Base-by-base conservation (phyloP, 108 stramenopile species). In the Ochromonas danica region DNA sequence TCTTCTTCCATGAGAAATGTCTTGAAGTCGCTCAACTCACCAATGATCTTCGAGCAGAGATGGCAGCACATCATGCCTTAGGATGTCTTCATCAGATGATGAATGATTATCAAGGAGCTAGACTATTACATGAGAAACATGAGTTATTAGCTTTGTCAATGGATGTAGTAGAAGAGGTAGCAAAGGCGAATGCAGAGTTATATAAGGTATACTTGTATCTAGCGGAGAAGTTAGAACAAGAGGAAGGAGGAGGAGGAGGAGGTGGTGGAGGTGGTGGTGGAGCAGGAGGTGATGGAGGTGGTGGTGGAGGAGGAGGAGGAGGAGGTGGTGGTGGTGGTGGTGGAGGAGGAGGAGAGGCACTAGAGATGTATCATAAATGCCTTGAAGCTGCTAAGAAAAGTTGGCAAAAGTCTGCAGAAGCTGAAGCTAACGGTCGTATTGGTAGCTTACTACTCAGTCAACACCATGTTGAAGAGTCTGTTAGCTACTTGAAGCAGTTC, bases 1-100 rank as follows among this genome's bases (percentile, higher is more conserved):
- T 86, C 17, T 85, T 85, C 60, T 89, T 89, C 79, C 83, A 88
- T 79, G 87, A 88, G 70, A 89, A 89, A 43, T 86, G 86, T 61
- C 83, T 84, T 14, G 87, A 88, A 40, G 71, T 87, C 61, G 70
- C 84, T 30, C 80, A 86, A 61, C 82, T 89, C 25, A 87, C 85
- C n/a, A 39, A 43, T 14, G 88, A 89, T 63, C 36, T 10, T 36
- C 35, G 40, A 10, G 86, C 85, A 10, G 88, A 89, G 75, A 89
- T 88, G 87, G 33, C 61, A 28, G 88, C 88, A 0, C 70, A 86
- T 60, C 87, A 85, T 39, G 42, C 40, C 35, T 77, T 89, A 0
- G 88, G 88, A 25, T 10, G 51, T 0, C 75, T 83, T 62, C 60
- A 79, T 71, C 62, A 79, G 30, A 51, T 35, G 40, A 79, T 86